A percentile compares a stretch with the other conserved stretches of the same genome.
These are phyloP conservation scores for Epichloe coenophiala DNA, from an alignment of 2,329 filamentous ascomycete species.

Conservation along the genomic window DNA sequence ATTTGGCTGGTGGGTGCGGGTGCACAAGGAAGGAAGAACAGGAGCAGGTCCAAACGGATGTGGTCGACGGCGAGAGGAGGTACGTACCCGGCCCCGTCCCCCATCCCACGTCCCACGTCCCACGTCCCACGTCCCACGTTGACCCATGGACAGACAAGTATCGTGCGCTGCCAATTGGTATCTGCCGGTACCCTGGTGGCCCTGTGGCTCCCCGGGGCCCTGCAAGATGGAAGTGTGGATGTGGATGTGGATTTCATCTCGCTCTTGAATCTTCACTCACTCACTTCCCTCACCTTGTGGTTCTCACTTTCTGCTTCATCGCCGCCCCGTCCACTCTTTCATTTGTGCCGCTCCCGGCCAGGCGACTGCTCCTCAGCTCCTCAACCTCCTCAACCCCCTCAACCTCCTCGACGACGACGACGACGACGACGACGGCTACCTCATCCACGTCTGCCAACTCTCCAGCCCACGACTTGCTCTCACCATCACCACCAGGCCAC, in stretches of 20 bases:
- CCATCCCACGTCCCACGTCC: background rate
- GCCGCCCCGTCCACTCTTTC: background rate
- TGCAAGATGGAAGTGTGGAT: slow-evolving; percentile 3
- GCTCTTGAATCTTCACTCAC: slow-evolving; percentile 15
- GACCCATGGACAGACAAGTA: background rate
- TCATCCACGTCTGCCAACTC: background rate
- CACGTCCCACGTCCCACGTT: too few species aligned
- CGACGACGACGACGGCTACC: background rate
- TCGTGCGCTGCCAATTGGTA: background rate
- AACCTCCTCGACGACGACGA: too few species aligned
- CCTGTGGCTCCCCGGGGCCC: background rate
- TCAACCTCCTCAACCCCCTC: too few species aligned
- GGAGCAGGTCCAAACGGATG: background rate
- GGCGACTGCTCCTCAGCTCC: background rate
- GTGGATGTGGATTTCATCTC: slow-evolving; percentile 11
- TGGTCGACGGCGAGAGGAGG: background rate
- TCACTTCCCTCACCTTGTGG: slow-evolving; percentile 9
- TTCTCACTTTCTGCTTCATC: slow-evolving; percentile 4
- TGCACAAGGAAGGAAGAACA: background rate
- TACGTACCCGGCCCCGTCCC: background rate
- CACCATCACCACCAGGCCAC: slow-evolving; percentile 1
- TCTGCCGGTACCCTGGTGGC: background rate
- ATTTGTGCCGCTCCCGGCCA: background rate
- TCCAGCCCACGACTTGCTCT: background rate
- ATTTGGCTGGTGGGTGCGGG: too few species aligned